Evolutionary conservation across 1,284 basidiomycete genomes (phyloP), one percentile per base, ranked within the genome.

Genomic region (Boletellus sp.): DNA sequence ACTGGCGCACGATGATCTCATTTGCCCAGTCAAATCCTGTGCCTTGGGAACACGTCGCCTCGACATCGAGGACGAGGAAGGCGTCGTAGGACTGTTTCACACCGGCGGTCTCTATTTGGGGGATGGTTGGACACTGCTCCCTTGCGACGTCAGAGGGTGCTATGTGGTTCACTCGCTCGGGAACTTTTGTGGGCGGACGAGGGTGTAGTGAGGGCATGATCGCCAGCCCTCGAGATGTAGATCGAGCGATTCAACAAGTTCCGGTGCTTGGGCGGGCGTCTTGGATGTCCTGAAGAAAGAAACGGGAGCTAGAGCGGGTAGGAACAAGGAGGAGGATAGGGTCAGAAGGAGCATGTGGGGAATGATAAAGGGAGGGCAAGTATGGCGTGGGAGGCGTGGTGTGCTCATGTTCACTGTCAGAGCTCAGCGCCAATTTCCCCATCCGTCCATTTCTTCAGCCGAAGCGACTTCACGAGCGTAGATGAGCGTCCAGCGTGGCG

Each of bases 11-110:
- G 53, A 96, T 95, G 48, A 96, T 94, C 71, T 98, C 94, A 66
- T 96, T 96, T 7, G 90, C 87, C 67, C 82, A 91, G 45, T 82
- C 78, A 55, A 89, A 86, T 56, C 77, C 75, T 27, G 69, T 67
- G 5, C 75, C 84, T 54, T 68, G 67, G 36, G 82, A 66, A 63
- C 94, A 98, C 0, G 94, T 97, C 5, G 87, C 94, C 66, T 97
- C 94, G 40, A 97, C 87, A 59, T 95, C 91, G 33, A 92, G 71
- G 20, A 91, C 81, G 10, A 90, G 75, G 57, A 89, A 85, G 11
- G 75, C 78, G 40, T 89, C 85, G 54, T 77, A 84, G 2, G 77
- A 70, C 55, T 88, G 86, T 52, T 72, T 78, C 19, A 48, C 54
- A 40, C 41, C 40, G 36, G 43, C 16, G 8, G 43, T 16, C 17